Conservation (phyloP, 2,329 filamentous ascomycete genomes). For the Aspergillus floridensis region DNA sequence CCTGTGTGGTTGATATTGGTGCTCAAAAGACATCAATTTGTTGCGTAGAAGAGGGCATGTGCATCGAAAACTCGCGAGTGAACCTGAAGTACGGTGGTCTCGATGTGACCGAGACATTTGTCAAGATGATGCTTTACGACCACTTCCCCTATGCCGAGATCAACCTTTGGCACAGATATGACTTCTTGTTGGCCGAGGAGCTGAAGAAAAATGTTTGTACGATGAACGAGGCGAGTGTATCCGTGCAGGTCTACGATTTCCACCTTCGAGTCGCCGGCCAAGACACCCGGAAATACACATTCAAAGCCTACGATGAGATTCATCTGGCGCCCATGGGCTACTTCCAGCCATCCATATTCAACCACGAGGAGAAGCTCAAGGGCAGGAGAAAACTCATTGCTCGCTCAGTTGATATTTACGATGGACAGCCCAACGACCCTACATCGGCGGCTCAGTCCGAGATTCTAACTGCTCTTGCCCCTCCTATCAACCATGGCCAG, state of each 20-base stretch:
- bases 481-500: slow-evolving; percentile 30
- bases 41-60: slow-evolving; percentile 94
- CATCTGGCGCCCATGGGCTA: slow-evolving; percentile 94
- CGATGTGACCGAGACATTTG: slow-evolving; percentile 90
- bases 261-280: slow-evolving; percentile 85
- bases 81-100: slow-evolving; percentile 92
- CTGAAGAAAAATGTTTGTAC: slow-evolving; percentile 91
- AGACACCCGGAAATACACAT: slow-evolving; percentile 86
- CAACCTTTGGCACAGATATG: slow-evolving; percentile 83
- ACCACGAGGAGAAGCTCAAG: slow-evolving; percentile 73
- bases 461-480: slow-evolving; percentile 54
- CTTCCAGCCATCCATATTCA: slow-evolving; percentile 84
- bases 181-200: slow-evolving; percentile 91
- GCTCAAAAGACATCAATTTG: slow-evolving; percentile 97
- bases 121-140: slow-evolving; percentile 97
- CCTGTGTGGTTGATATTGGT: slow-evolving; percentile 93
- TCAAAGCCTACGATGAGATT: slow-evolving; percentile 96
- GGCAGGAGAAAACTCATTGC: slow-evolving; percentile 78
- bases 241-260: slow-evolving; percentile 83
- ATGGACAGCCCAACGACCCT: slow-evolving; percentile 88
- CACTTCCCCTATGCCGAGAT: slow-evolving; percentile 95
- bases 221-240: slow-evolving; percentile 84
- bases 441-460: slow-evolving; percentile 77
- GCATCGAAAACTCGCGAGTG: slow-evolving; percentile 88
- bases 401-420: slow-evolving; percentile 90